A percentile compares a stretch with the other conserved stretches of the same genome.
These are phyloP conservation scores for Amphichorda felina DNA, from an alignment of 2,329 filamentous ascomycete genomes.

Conservation along the genomic window DNA sequence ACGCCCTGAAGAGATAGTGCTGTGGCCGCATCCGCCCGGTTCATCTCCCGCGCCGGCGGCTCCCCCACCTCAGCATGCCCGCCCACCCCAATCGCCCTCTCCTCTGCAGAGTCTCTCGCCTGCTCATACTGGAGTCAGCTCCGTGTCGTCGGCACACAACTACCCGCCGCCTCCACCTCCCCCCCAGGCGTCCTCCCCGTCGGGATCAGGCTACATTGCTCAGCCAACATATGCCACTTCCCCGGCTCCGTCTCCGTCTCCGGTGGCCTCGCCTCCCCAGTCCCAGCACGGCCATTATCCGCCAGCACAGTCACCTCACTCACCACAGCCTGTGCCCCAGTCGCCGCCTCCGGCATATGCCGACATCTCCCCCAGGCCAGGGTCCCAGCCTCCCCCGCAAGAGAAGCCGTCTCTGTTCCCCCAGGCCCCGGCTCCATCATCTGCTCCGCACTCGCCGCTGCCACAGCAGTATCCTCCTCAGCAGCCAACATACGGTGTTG, in stretches of 20 bases:
- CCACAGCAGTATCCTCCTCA: slow-evolving; percentile 12
- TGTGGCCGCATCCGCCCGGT: slow-evolving; percentile 1
- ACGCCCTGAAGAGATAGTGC: slow-evolving; percentile 1
- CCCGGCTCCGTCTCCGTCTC: background rate
- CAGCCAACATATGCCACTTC: background rate
- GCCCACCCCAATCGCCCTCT: background rate
- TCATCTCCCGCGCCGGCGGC: background rate
- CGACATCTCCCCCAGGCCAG: background rate
- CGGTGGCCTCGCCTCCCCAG: background rate
- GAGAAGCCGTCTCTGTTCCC: slow-evolving; percentile 5
- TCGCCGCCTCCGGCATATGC: slow-evolving; percentile 3
- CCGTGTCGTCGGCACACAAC: background rate
- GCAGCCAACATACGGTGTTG: background rate
- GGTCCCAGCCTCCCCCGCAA: no score
- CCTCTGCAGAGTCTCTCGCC: background rate
- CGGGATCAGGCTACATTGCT: background rate
- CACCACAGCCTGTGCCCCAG: background rate
- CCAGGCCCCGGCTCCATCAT: background rate
- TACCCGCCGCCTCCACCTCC: background rate
- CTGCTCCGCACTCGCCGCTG: slow-evolving; percentile 1
- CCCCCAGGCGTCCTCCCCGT: background rate
- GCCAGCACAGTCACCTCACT: background rate
- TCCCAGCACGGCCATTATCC: background rate
- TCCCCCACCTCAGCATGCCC: background rate
- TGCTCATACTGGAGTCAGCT: background rate